Conservation (phyloP, 352 stramenopile species). For the Phytophthora pinifolia region DNA sequence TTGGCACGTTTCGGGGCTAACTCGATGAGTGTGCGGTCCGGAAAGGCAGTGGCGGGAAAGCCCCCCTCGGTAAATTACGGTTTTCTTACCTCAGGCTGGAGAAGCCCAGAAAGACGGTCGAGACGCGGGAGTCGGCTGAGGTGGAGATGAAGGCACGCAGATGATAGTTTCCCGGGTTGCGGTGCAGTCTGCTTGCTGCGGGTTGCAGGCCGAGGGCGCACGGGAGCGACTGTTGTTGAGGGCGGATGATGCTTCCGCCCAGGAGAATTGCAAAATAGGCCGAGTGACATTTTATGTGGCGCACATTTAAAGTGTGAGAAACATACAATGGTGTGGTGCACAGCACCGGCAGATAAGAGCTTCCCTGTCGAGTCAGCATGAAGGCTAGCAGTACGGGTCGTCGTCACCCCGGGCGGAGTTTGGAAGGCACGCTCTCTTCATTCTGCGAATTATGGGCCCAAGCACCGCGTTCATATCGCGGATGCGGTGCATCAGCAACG, state of each 20-base stretch:
- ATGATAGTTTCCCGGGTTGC: constrained; percentile 39
- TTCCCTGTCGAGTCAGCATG: too few species aligned
- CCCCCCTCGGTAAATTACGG: constrained; percentile 37
- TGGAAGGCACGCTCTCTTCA: too few species aligned
- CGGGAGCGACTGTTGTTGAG: constrained; percentile 30
- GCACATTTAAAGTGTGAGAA: not conserved
- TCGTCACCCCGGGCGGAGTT: too few species aligned
- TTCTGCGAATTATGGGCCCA: too few species aligned
- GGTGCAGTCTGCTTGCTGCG: constrained; percentile 10
- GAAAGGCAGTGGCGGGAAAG: not conserved
- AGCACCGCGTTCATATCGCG: too few species aligned
- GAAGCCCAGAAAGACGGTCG: constrained; percentile 22
- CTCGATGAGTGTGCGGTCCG: not conserved
- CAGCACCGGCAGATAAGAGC: too few species aligned
- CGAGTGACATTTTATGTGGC: not conserved
- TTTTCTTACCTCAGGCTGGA: constrained; percentile 41
- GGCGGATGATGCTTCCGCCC: constrained; percentile 20
- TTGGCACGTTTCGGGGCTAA: not conserved
- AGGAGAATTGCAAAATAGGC: constrained; percentile 28
- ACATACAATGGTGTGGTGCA: too few species aligned
- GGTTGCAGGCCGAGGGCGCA: constrained; percentile 20
- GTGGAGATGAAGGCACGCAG: constrained; percentile 16
- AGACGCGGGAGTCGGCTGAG: constrained; percentile 10
- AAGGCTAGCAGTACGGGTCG: too few species aligned
- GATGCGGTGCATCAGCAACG: too few species aligned